A percentile compares a stretch with the other conserved stretches of the same genome.
phyloP scores from a whole-genome alignment of 1,139 yeast species.

The Meyerozyma smithsonii region DNA sequence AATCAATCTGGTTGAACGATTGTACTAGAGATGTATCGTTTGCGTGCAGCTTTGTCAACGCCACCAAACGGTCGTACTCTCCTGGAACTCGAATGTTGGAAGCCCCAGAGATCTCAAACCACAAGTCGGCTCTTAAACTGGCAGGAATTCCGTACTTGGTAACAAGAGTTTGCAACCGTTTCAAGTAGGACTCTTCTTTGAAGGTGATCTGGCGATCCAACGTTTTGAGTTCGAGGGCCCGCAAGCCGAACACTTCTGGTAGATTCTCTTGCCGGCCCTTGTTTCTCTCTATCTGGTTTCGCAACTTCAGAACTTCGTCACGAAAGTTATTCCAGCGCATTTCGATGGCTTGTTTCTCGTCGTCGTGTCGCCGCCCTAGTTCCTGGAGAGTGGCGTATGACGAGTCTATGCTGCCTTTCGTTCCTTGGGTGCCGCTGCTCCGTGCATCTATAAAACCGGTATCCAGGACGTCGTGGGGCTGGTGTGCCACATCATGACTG shows the following conservation, averaged over 20 bases:
- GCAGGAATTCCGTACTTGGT: constrained; percentile 44
- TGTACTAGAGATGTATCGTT: constrained; percentile 19
- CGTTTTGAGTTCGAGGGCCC: not conserved
- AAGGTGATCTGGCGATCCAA: not conserved
- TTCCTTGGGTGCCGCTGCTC: not conserved
- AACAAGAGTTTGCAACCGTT: constrained; percentile 31
- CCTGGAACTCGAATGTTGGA: constrained; percentile 44
- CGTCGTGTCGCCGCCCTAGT: constrained; percentile 1
- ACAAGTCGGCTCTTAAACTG: constrained; percentile 42
- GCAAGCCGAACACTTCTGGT: not conserved
- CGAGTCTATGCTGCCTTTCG: not conserved
- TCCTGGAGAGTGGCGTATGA: constrained; percentile 1
- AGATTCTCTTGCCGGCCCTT: not conserved
- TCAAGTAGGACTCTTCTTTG: constrained; percentile 7
- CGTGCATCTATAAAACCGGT: not conserved
- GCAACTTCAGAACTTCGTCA: not conserved
- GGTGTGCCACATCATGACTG: not conserved
- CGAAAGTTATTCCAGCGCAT: not conserved
- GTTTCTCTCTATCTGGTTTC: not conserved
- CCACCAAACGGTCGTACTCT: constrained; percentile 35
- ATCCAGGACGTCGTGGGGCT: not conserved
- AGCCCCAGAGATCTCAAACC: constrained; percentile 57
- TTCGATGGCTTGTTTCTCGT: not conserved
- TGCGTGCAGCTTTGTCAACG: constrained; percentile 7
- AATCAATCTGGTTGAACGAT: constrained; percentile 47